Evolutionary conservation across 2,329 filamentous ascomycete genomes (phyloP).

Genomic region (Aureobasidium sp.): DNA sequence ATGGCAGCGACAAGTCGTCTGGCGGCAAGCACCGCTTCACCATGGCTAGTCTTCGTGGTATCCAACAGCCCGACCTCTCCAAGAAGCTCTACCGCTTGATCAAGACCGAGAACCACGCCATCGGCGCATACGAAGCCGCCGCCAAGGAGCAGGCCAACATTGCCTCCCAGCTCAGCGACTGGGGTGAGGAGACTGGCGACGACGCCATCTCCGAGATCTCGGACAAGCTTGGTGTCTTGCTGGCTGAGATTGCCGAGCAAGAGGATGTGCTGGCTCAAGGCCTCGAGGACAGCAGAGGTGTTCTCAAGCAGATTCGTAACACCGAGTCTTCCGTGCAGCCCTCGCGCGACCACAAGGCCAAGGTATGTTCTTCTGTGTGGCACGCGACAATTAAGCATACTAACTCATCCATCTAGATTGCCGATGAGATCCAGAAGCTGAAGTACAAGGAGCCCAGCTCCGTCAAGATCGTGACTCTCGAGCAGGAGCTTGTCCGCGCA

Average conservation of each 20-base stretch:
- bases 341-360: slow-evolving; percentile 75
- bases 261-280: slow-evolving; percentile 83
- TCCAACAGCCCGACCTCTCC: slow-evolving; percentile 78
- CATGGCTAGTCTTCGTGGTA: slow-evolving; percentile 77
- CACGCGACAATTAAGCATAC: not conserved
- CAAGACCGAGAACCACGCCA: slow-evolving; percentile 88
- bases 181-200: slow-evolving; percentile 88
- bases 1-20: slow-evolving; percentile 35
- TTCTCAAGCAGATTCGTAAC: slow-evolving; percentile 89
- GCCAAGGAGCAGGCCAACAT: slow-evolving; percentile 78
- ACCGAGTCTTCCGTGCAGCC: slow-evolving; percentile 95
- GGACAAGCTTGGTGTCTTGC: slow-evolving; percentile 89
- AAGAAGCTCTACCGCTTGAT: slow-evolving; percentile 86
- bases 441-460: slow-evolving; percentile 90
- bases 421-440: slow-evolving; percentile 84
- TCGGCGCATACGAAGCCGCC: slow-evolving; percentile 75
- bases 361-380: slow-evolving; percentile 37
- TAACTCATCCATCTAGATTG: slow-evolving; percentile 44
- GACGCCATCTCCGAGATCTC: slow-evolving; percentile 82
- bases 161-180: slow-evolving; percentile 86
- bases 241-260: slow-evolving; percentile 89
- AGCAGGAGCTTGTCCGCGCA: slow-evolving; percentile 92
- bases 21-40: slow-evolving; percentile 65
- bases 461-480: slow-evolving; percentile 70
- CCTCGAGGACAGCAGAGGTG: slow-evolving; percentile 73